These are phyloP conservation scores for Trametes meyenii DNA, from an alignment of 768 basidiomycete genomes.

Conservation along the genomic window DNA sequence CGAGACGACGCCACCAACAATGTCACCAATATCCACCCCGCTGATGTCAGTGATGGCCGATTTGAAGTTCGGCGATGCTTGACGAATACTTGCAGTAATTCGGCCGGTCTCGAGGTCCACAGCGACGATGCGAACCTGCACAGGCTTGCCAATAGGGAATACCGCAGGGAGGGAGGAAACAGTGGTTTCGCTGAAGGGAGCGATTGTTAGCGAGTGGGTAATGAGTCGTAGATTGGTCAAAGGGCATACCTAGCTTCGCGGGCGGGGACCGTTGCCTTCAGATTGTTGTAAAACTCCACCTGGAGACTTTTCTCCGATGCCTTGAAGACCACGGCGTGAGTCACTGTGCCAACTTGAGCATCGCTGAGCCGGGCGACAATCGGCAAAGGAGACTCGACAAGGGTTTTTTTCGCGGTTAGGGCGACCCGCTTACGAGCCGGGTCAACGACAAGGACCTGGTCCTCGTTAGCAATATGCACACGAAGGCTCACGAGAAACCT, in stretches of 20 bases:
- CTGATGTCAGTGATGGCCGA: constrained; percentile 62
- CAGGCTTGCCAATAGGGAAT: constrained; percentile 80
- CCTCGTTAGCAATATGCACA: not conserved
- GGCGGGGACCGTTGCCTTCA: constrained; percentile 79
- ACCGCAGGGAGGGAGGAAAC: constrained; percentile 56
- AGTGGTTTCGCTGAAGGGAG: constrained; percentile 60
- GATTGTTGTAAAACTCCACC: constrained; percentile 89
- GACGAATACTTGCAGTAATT: constrained; percentile 85
- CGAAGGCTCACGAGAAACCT: constrained; percentile 32
- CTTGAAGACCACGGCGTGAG: constrained; percentile 84
- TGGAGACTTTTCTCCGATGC: constrained; percentile 78
- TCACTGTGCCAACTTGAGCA: constrained; percentile 66
- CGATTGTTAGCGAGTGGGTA: constrained; percentile 2
- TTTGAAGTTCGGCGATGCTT: constrained; percentile 60
- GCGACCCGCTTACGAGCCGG: constrained; percentile 77
- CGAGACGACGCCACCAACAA: constrained; percentile 67
- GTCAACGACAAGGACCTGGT: constrained; percentile 81
- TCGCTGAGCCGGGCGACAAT: constrained; percentile 68
- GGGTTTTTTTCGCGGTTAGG: constrained; percentile 88
- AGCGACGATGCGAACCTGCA: constrained; percentile 79
- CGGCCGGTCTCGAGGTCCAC: constrained; percentile 59
- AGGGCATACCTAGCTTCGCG: constrained; percentile 76
- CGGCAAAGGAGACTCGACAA: constrained; percentile 80
- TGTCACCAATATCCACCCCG: constrained; percentile 75
- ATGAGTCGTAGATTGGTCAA: not conserved